Conservation (phyloP, 441 rosid genomes). For the Erodium texanum region DNA sequence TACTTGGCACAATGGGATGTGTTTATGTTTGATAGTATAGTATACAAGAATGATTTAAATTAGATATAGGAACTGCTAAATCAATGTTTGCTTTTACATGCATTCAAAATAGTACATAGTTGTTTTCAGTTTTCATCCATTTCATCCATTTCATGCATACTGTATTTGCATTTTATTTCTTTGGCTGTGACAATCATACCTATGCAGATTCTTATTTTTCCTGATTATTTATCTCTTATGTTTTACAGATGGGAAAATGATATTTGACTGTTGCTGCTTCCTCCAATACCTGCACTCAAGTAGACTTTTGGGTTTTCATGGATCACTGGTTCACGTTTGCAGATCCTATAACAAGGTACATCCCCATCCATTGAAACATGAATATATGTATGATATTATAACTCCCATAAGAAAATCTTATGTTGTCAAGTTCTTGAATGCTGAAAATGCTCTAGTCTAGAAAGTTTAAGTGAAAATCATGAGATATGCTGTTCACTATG, state of each 20-base stretch:
- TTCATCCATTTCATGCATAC: neutral
- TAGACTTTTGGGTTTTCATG: no score
- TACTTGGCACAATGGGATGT: neutral
- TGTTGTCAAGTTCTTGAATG: no score
- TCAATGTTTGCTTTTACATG: slow-evolving; percentile 2
- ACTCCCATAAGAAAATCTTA: no score
- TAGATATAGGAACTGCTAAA: neutral
- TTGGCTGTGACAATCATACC: neutral
- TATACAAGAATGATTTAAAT: neutral
- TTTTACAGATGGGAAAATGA: slow-evolving; percentile 24
- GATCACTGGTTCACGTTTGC: neutral
- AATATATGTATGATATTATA: neutral
- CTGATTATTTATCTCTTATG: slow-evolving; percentile 20
- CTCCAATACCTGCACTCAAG: neutral
- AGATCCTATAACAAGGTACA: neutral
- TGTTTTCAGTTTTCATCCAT: neutral
- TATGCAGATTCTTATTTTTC: slow-evolving; percentile 16
- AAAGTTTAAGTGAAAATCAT: no score
- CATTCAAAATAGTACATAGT: slow-evolving; percentile 1
- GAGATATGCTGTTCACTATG: no score
- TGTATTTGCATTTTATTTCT: slow-evolving; percentile 5
- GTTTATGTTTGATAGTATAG: neutral
- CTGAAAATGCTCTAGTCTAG: no score
- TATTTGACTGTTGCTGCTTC: neutral
- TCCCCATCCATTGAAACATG: neutral